Conservation (phyloP, 2,329 filamentous ascomycete species). For the Arthrobotrys megalospora region DNA sequence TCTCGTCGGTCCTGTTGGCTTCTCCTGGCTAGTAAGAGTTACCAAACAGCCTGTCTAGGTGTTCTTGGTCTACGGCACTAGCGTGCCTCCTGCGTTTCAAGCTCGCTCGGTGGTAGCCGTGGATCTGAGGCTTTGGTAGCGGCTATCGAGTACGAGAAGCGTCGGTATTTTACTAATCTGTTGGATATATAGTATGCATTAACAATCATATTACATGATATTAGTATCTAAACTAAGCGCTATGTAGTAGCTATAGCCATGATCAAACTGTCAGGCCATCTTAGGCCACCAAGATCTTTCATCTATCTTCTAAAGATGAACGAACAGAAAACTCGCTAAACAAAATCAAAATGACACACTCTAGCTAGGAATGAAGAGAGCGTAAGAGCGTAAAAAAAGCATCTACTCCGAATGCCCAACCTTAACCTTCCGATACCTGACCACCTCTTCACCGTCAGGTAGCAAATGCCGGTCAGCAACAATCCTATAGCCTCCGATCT, state of each 20-base stretch:
- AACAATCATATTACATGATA: background rate
- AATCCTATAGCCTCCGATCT: conserved; percentile 71
- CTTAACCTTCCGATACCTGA: conserved; percentile 68
- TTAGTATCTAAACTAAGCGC: background rate
- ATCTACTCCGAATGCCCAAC: conserved; percentile 37
- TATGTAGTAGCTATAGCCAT: conserved; percentile 2
- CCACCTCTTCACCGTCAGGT: conserved; percentile 67
- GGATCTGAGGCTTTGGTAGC: too few species aligned
- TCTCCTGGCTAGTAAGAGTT: too few species aligned
- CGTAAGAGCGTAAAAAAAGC: background rate
- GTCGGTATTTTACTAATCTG: too few species aligned
- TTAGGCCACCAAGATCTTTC: background rate
- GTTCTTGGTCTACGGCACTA: too few species aligned
- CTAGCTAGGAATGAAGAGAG: background rate
- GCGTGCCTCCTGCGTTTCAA: too few species aligned
- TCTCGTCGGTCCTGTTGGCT: too few species aligned
- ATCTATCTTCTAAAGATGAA: conserved; percentile 2
- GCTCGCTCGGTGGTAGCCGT: too few species aligned
- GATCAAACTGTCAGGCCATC: background rate
- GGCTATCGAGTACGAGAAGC: too few species aligned
- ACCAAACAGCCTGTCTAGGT: too few species aligned
- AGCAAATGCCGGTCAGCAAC: conserved; percentile 69
- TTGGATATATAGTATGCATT: background rate
- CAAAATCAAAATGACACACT: conserved; percentile 8
- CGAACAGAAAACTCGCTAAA: conserved; percentile 11